These are phyloP conservation scores for Penicillium waksmanii DNA, from an alignment of 495 filamentous ascomycete species.

Conservation along the genomic window DNA sequence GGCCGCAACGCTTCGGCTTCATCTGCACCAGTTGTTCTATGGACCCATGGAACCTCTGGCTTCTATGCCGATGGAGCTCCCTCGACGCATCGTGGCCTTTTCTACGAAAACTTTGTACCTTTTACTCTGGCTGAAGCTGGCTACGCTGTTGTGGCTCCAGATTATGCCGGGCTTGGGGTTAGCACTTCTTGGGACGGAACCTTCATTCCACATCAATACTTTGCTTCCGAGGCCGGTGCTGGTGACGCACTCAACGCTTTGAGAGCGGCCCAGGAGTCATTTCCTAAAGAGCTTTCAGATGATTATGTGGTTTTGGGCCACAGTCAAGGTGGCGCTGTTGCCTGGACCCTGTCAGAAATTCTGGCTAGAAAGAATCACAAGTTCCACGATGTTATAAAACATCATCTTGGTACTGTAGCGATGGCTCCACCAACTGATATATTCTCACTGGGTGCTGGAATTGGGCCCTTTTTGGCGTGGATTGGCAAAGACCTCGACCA, in stretches of 20 bases:
- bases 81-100: slow-evolving; percentile 48
- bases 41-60: slow-evolving; percentile 59
- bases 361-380: slow-evolving; percentile 24
- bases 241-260: slow-evolving; percentile 50
- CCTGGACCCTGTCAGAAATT: slow-evolving; percentile 48
- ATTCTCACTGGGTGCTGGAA: slow-evolving; percentile 25
- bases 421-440: slow-evolving; percentile 38
- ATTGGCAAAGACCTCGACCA: slow-evolving; percentile 22
- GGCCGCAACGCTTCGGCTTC: slow-evolving; percentile 3
- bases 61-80: slow-evolving; percentile 47
- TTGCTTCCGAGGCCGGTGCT: slow-evolving; percentile 36
- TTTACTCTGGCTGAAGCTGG: slow-evolving; percentile 52
- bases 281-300: slow-evolving; percentile 32
- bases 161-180: slow-evolving; percentile 60
- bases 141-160: slow-evolving; percentile 58
- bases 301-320: slow-evolving; percentile 52
- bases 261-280: slow-evolving; percentile 43
- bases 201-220: slow-evolving; percentile 45
- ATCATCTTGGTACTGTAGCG: slow-evolving; percentile 47
- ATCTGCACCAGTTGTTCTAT: slow-evolving; percentile 46
- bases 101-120: slow-evolving; percentile 46
- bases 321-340: slow-evolving; percentile 52
- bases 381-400: slow-evolving; percentile 30
- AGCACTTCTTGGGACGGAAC: slow-evolving; percentile 36
- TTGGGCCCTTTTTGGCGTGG: slow-evolving; percentile 25